phyloP scores from a whole-genome alignment of 305 asterid species.

The Fraxinus greggii region DNA sequence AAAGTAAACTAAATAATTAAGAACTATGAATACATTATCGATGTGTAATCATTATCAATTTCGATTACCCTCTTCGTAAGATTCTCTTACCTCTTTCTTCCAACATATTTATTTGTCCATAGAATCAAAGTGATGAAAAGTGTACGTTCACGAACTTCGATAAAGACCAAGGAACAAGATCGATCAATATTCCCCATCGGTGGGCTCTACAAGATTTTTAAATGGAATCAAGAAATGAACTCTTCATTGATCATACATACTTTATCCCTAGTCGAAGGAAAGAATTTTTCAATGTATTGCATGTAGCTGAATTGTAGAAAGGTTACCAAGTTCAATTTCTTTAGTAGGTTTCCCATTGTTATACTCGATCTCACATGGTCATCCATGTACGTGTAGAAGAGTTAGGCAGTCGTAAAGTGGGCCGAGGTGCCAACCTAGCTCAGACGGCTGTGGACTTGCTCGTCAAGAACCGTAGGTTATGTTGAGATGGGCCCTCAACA shows the following conservation, averaged over 20 bases:
- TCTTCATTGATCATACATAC: neutral
- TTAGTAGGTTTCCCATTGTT: neutral
- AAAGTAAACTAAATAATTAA: neutral
- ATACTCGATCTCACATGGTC: neutral
- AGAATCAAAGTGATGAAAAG: conserved; percentile 1
- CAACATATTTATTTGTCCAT: neutral
- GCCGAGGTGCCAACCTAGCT: neutral
- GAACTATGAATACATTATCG: neutral
- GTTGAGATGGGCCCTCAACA: neutral
- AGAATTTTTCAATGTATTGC: neutral
- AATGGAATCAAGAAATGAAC: conserved; percentile 3
- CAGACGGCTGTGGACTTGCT: neutral
- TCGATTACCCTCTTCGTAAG: neutral
- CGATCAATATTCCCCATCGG: neutral
- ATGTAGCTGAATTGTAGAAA: neutral
- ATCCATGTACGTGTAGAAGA: neutral
- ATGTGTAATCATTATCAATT: neutral
- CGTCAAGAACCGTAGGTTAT: neutral
- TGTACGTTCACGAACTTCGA: neutral
- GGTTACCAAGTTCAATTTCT: neutral
- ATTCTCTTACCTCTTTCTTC: neutral
- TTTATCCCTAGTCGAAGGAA: neutral
- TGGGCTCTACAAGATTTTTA: neutral
- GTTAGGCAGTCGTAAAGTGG: neutral
- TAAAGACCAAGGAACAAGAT: neutral